Evolutionary conservation across 1,284 basidiomycete genomes (phyloP).

Genomic region (Ustilago bromivora): DNA sequence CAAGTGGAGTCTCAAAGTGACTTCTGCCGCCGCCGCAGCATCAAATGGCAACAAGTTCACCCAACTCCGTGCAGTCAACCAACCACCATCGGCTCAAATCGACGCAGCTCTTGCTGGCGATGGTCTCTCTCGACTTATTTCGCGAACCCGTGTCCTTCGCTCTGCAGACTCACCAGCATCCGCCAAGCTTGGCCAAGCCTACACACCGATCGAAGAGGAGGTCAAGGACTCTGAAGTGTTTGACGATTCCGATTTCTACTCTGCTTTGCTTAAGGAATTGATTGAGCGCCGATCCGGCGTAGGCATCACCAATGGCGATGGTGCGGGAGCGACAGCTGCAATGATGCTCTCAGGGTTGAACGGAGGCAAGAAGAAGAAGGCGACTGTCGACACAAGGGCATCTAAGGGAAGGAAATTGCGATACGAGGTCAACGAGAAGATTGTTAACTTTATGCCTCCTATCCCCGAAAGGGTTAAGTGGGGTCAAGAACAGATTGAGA

Average conservation of each 20-base stretch:
- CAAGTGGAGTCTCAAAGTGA: conserved; percentile 59
- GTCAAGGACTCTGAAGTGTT: conserved; percentile 56
- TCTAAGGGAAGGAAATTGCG: conserved; percentile 65
- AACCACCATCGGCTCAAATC: conserved; percentile 56
- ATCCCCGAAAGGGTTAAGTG: conserved; percentile 52
- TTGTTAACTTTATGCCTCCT: conserved; percentile 68
- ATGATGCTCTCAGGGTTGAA: conserved; percentile 28
- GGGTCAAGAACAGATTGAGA: conserved; percentile 59
- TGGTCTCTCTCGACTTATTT: conserved; percentile 52
- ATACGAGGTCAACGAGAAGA: conserved; percentile 67
- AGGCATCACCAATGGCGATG: conserved; percentile 3
- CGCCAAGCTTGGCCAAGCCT: conserved; percentile 20
- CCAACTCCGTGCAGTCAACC: conserved; percentile 61
- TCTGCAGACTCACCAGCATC: conserved; percentile 26
- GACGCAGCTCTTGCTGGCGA: conserved; percentile 58
- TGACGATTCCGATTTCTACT: conserved; percentile 68
- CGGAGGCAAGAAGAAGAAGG: conserved; percentile 50
- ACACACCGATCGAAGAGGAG: conserved; percentile 3
- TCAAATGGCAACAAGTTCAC: conserved; percentile 43
- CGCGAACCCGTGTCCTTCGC: conserved; percentile 61
- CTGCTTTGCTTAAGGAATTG: conserved; percentile 62
- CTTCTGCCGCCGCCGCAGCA: conserved; percentile 37
- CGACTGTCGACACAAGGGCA: conserved; percentile 60
- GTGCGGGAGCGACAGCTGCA: conserved; percentile 21
- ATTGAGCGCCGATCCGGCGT: conserved; percentile 56